Conservation (phyloP, 2,329 filamentous ascomycete genomes). For the Phyllosticta capitalensis region DNA sequence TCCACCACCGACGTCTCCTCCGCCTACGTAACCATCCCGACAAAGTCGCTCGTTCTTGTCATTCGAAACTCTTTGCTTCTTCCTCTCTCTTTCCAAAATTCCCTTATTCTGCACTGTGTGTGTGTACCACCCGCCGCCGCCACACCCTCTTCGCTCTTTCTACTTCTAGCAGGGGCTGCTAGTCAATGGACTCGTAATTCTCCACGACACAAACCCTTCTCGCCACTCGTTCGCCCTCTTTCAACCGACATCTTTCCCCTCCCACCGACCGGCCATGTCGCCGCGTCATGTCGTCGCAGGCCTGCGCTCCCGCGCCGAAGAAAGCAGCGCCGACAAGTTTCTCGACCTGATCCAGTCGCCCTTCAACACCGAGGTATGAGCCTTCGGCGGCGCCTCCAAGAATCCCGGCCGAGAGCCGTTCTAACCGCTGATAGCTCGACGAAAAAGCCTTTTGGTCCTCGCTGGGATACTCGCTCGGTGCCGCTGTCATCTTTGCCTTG, state of each 20-base stretch:
- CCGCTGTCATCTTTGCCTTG: constrained; percentile 64
- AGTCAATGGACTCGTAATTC: constrained; percentile 2
- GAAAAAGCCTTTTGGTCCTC: constrained; percentile 64
- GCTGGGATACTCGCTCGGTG: constrained; percentile 66
- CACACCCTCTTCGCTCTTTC: background rate
- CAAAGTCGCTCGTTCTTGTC: constrained; percentile 3
- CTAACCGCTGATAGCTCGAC: constrained; percentile 36
- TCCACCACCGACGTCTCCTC: constrained; percentile 4
- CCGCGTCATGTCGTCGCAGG: background rate
- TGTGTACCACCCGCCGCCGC: background rate
- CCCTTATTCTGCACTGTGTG: too few species aligned
- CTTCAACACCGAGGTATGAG: constrained; percentile 25
- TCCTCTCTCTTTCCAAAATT: background rate
- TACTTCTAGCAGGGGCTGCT: background rate
- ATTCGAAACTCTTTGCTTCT: background rate
- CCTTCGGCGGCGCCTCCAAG: background rate
- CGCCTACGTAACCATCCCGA: constrained; percentile 8
- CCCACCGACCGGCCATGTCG: constrained; percentile 3
- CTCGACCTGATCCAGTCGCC: constrained; percentile 32
- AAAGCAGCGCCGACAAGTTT: constrained; percentile 22
- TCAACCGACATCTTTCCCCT: background rate
- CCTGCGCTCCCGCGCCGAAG: constrained; percentile 2
- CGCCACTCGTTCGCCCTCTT: constrained; percentile 8
- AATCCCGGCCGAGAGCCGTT: too few species aligned
- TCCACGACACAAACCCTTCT: background rate